phyloP scores from a whole-genome alignment of 495 filamentous ascomycete species.

The Articulospora tetracladia region DNA sequence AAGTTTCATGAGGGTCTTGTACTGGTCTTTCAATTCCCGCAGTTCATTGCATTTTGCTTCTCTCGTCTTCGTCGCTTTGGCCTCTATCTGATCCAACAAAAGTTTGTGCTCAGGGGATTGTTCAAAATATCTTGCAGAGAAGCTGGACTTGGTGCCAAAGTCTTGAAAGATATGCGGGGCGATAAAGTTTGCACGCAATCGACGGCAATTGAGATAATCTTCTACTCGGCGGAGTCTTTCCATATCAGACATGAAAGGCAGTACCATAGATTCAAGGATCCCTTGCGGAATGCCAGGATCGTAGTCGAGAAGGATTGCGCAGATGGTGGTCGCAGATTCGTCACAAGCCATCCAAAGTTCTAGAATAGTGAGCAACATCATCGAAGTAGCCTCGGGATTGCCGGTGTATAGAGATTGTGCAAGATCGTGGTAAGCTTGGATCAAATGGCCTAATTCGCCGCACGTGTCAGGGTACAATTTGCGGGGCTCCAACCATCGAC shows the following conservation, averaged over 20 bases:
- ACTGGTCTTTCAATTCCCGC: conserved; percentile 24
- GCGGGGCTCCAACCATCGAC: conserved; percentile 13
- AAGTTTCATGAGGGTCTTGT: conserved; percentile 14
- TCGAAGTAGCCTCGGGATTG: conserved; percentile 48
- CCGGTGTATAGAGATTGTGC: conserved; percentile 31
- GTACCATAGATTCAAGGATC: conserved; percentile 44
- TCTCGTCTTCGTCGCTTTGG: conserved; percentile 28
- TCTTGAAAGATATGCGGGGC: background rate
- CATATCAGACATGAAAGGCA: conserved; percentile 48
- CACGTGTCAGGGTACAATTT: conserved; percentile 13
- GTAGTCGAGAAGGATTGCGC: conserved; percentile 46
- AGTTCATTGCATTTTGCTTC: conserved; percentile 43
- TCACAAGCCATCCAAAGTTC: conserved; percentile 65
- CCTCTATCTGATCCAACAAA: conserved; percentile 37
- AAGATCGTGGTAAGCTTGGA: conserved; percentile 27
- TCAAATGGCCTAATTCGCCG: background rate
- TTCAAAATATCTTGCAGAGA: conserved; percentile 53
- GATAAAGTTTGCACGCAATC: background rate
- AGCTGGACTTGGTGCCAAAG: conserved; percentile 20
- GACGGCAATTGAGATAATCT: conserved; percentile 39
- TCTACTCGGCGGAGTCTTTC: conserved; percentile 43
- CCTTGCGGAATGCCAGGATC: conserved; percentile 39
- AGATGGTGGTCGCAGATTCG: conserved; percentile 35
- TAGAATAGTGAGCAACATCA: conserved; percentile 56
- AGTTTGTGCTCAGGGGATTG: conserved; percentile 39